phyloP scores from a whole-genome alignment of 208 protist genomes.

The Angomonas deanei region DNA sequence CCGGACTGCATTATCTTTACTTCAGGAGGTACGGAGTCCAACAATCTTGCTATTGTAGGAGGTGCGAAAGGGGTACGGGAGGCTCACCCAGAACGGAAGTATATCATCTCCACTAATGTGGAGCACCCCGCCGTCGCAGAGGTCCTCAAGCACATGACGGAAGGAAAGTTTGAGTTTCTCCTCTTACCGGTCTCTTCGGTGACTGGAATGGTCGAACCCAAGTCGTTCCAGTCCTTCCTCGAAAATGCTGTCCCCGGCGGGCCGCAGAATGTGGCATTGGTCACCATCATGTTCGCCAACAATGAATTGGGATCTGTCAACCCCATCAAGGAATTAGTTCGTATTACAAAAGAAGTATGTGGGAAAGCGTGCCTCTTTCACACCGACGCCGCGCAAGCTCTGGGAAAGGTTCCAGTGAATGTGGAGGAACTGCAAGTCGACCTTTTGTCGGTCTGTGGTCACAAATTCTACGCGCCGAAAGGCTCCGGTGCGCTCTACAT shows the following conservation, averaged over 20 bases:
- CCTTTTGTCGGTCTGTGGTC: conserved; percentile 94
- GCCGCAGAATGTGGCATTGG: conserved; percentile 49
- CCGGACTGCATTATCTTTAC: conserved; percentile 88
- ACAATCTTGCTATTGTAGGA: conserved; percentile 90
- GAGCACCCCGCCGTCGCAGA: conserved; percentile 89
- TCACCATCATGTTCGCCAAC: conserved; percentile 95
- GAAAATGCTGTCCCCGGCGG: conserved; percentile 26
- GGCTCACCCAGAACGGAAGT: conserved; percentile 16
- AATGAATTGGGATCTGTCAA: conserved; percentile 94
- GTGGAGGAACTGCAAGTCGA: conserved; percentile 91
- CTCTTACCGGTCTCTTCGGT: conserved; percentile 36
- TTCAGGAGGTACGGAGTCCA: conserved; percentile 91
- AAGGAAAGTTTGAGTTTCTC: conserved; percentile 12
- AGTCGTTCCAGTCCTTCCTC: conserved; percentile 21
- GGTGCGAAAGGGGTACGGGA: conserved; percentile 31
- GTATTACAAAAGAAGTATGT: conserved; percentile 56
- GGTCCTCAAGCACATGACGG: conserved; percentile 52
- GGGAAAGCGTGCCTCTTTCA: conserved; percentile 77
- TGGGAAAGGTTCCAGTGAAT: conserved; percentile 97
- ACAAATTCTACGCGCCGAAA: conserved; percentile 98
- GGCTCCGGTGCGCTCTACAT: conserved; percentile 79
- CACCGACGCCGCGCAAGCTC: conserved; percentile 93
- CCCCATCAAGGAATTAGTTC: conserved; percentile 78
- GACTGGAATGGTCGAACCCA: conserved; percentile 28
- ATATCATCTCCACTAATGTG: conserved; percentile 70